These are phyloP conservation scores for Lodderomyces theae DNA, from an alignment of 1,139 yeast genomes.

Conservation along the genomic window DNA sequence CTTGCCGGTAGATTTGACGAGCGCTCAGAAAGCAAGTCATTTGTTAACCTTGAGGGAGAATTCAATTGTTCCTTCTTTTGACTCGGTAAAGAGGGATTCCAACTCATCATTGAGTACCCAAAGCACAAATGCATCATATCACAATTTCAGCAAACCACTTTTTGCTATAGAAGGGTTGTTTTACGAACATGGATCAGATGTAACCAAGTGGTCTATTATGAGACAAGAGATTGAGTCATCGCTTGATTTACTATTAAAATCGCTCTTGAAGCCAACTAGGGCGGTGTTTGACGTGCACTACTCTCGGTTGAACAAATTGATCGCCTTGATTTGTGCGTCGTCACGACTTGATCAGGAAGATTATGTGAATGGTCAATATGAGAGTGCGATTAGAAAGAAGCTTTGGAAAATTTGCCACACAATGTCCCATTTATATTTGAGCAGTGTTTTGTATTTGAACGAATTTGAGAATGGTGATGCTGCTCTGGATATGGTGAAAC, in stretches of 20 bases:
- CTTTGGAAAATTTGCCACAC: conserved; percentile 51
- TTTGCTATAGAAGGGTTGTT: conserved; percentile 45
- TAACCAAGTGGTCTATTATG: conserved; percentile 57
- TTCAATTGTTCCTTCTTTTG: conserved; percentile 18
- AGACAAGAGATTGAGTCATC: conserved; percentile 44
- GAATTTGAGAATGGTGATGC: background rate
- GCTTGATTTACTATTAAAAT: conserved; percentile 45
- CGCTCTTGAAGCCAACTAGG: conserved; percentile 49
- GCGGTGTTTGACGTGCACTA: conserved; percentile 52
- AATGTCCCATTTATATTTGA: conserved; percentile 58
- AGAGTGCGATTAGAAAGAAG: conserved; percentile 43
- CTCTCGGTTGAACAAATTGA: conserved; percentile 46
- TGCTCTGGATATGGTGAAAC: background rate
- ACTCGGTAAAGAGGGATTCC: conserved; percentile 39
- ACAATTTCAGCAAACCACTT: conserved; percentile 43
- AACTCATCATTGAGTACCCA: conserved; percentile 32
- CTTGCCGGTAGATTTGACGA: conserved; percentile 15
- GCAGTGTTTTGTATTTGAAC: conserved; percentile 50
- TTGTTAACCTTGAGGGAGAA: conserved; percentile 11
- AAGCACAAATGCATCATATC: conserved; percentile 32
- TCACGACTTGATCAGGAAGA: conserved; percentile 53
- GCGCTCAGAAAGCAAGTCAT: conserved; percentile 11
- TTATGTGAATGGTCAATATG: conserved; percentile 43
- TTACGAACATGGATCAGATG: conserved; percentile 56
- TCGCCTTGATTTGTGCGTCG: conserved; percentile 48